Evolutionary conservation across 73 alveolate species (phyloP).

Genomic region (Uronychia binucleata): DNA sequence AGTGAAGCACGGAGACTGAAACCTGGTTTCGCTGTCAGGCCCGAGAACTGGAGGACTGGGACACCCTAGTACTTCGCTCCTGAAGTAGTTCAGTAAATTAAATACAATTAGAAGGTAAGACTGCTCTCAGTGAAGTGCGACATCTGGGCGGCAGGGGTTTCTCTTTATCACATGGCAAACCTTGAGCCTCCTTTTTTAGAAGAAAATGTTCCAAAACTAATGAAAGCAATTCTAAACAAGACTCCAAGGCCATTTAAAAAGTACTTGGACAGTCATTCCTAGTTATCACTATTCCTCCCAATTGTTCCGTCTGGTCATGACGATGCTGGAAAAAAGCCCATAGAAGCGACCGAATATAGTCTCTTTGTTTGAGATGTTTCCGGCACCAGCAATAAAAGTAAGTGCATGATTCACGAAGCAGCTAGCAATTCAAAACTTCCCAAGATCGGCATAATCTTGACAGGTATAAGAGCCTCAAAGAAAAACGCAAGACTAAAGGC

Average conservation of each 20-base stretch:
- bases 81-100: constrained; percentile 40
- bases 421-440: background rate
- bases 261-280: too few species aligned
- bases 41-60: constrained; percentile 17
- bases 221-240: constrained; percentile 16
- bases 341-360: background rate
- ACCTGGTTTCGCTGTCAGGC: background rate
- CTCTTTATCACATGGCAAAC: constrained; percentile 50
- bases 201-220: constrained; percentile 33
- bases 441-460: background rate
- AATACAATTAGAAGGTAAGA: constrained; percentile 39
- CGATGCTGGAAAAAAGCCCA: background rate
- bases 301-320: background rate
- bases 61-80: constrained; percentile 69
- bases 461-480: background rate
- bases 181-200: constrained; percentile 63
- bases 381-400: background rate
- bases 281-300: background rate
- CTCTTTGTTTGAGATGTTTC: background rate
- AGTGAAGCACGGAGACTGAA: constrained; percentile 59
- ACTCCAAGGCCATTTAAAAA: constrained; percentile 25
- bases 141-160: constrained; percentile 66
- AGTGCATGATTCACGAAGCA: background rate
- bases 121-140: too few species aligned
- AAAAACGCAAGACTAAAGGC: background rate